Base-by-base conservation (phyloP, 495 filamentous ascomycete genomes). In the Penicillium canariense region DNA sequence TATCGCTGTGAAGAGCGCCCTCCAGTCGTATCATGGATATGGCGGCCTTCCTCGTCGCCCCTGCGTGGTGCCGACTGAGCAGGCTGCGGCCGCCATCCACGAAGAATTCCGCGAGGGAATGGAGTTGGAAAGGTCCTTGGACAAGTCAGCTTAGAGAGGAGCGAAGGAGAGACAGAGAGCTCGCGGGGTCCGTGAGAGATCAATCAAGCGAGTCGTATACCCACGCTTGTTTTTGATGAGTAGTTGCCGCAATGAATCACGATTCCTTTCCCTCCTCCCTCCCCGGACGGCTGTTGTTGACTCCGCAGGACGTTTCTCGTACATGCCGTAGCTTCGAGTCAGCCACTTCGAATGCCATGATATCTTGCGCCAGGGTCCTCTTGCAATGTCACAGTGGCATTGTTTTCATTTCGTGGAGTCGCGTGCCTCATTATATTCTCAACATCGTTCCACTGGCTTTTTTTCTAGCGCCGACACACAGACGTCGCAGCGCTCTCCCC, bases 1-100 rank as follows among this genome's bases (percentile, higher is more conserved):
- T 51, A 83, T 95, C 14, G 90, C 87, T 25, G 89, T 89, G 59
- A 97, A 97, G 81, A 82, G 81, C 51, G 89, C 82, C 1, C 68
- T 97, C 62, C 77, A 91, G 67, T 75, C 79, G 26, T 86, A 84
- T 65, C 83, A 82, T 59, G 88, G 87, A 44, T 96, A 96, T 66
- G 91, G 91, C 17, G 88, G 87, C 15, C 81, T 80, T 55, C 87
- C 84, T 18, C 79, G 92, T 15, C 86, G 83, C 60, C 92, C 92
- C 28, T 84, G 92, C 60, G 88, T 91, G 38, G 77, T 79, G 42
- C 87, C 88, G 22, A 82, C 74, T 26, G 69, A 72, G 27, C 77
- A 83, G 56, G 82, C 87, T 64, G 77, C 68, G 18, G 74, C 72
- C 34, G 78, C 79, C 59, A 86, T 85, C 70, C 84, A 84, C 58